These are phyloP conservation scores for Evernia prunastri DNA, from an alignment of 495 filamentous ascomycete genomes.

Conservation along the genomic window DNA sequence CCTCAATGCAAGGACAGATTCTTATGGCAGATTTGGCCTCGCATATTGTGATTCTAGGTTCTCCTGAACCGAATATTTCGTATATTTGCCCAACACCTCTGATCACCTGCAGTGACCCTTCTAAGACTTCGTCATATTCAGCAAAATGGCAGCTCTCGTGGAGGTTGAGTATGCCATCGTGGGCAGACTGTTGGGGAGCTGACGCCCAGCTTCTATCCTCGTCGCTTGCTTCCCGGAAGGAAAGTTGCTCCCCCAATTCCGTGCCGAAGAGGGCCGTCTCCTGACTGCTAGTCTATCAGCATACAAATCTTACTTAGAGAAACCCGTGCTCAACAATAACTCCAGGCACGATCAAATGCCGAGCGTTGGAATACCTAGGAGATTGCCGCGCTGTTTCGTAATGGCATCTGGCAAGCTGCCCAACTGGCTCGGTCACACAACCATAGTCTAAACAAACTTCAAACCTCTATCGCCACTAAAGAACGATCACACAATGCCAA, in stretches of 20 bases:
- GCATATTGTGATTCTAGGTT: neutral
- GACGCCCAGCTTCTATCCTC: neutral
- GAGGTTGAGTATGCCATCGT: no score
- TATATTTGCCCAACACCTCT: neutral
- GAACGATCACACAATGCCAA: neutral
- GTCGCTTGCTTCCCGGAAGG: neutral
- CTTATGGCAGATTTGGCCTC: neutral
- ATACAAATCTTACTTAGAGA: neutral
- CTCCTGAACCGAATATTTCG: neutral
- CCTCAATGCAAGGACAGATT: no score
- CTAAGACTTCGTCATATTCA: no score
- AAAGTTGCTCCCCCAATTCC: no score
- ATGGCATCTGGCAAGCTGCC: neutral
- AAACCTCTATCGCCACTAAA: neutral
- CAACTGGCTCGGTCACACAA: neutral
- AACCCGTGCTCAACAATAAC: neutral
- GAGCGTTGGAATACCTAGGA: neutral
- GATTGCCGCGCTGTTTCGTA: neutral
- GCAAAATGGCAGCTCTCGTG: no score
- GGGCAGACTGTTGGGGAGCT: neutral
- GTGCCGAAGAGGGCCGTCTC: neutral
- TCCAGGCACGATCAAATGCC: neutral
- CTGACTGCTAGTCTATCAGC: neutral
- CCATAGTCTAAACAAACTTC: neutral
- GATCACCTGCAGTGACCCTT: no score